A percentile compares a stretch with the other conserved stretches of the same genome.
phyloP scores from a whole-genome alignment of 106 monocot genomes.

The Apostasia shenzhenica region DNA sequence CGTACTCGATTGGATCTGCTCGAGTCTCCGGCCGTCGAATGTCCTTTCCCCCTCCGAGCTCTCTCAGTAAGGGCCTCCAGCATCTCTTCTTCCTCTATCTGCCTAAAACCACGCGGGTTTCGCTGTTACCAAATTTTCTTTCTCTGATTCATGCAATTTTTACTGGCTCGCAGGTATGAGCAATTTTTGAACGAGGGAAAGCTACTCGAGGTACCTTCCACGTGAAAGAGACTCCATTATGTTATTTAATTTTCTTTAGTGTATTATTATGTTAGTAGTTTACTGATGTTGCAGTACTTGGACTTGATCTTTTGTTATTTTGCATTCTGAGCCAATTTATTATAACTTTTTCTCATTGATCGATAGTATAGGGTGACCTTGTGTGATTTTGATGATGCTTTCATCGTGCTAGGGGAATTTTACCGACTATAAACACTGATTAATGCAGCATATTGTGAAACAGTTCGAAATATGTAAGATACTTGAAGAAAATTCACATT shows the following conservation, averaged over 20 bases:
- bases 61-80: conserved; percentile 42
- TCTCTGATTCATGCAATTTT: background rate
- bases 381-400: too few species aligned
- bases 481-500: too few species aligned
- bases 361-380: too few species aligned
- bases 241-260: background rate
- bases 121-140: background rate
- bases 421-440: too few species aligned
- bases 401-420: too few species aligned
- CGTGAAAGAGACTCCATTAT: background rate
- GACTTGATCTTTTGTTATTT: too few species aligned
- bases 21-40: conserved; percentile 82
- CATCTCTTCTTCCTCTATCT: background rate
- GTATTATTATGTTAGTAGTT: background rate
- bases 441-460: too few species aligned
- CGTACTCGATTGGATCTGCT: conserved; percentile 97
- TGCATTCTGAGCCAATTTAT: too few species aligned
- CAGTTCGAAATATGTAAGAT: too few species aligned
- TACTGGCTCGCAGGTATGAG: conserved; percentile 53
- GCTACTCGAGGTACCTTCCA: conserved; percentile 62
- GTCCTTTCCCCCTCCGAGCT: conserved; percentile 75
- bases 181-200: conserved; percentile 83
- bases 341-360: too few species aligned
- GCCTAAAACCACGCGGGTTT: background rate
- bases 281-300: background rate